Percentiles rank a stretch among this genome's conserved stretches.
Conservation (phyloP, 129 eudicot species). For the Helichrysum umbraculigerum region DNA sequence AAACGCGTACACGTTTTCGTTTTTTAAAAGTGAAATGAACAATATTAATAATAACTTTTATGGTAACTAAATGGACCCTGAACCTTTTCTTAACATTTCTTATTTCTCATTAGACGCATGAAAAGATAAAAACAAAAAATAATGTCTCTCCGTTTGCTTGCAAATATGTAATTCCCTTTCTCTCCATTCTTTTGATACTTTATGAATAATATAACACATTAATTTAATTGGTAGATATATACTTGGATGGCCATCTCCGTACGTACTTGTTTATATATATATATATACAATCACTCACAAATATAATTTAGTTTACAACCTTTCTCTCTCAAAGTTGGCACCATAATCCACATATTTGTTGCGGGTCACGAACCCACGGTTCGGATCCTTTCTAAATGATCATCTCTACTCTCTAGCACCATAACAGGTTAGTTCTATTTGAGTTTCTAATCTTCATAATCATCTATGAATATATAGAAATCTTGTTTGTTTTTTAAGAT, state of each 20-base stretch:
- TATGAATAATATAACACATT: neutral
- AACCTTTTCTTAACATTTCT: neutral
- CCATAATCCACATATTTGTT: neutral
- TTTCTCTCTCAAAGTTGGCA: slow-evolving; percentile 17
- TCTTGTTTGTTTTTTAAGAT: neutral
- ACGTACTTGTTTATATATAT: slow-evolving; percentile 23
- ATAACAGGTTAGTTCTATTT: slow-evolving; percentile 14
- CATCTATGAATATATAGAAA: neutral
- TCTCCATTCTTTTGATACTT: neutral
- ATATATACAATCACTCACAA: slow-evolving; percentile 20
- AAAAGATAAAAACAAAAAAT: too few relatives aligned
- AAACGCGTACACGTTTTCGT: too few relatives aligned
- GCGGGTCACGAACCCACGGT: neutral
- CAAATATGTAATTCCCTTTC: too few relatives aligned
- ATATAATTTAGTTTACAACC: slow-evolving; percentile 15
- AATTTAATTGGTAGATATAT: neutral
- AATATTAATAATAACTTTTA: too few relatives aligned
- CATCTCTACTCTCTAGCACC: slow-evolving; percentile 1
- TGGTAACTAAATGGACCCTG: neutral
- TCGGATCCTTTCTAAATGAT: slow-evolving; percentile 16
- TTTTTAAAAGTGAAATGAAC: too few relatives aligned
- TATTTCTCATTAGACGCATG: neutral
- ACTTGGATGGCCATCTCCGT: slow-evolving; percentile 10
- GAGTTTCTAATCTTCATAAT: neutral
- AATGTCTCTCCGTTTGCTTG: too few relatives aligned